Evolutionary conservation across 345 rosid genomes (phyloP), one percentile per base, ranked within the genome.

Genomic region (Passiflora organensis): DNA sequence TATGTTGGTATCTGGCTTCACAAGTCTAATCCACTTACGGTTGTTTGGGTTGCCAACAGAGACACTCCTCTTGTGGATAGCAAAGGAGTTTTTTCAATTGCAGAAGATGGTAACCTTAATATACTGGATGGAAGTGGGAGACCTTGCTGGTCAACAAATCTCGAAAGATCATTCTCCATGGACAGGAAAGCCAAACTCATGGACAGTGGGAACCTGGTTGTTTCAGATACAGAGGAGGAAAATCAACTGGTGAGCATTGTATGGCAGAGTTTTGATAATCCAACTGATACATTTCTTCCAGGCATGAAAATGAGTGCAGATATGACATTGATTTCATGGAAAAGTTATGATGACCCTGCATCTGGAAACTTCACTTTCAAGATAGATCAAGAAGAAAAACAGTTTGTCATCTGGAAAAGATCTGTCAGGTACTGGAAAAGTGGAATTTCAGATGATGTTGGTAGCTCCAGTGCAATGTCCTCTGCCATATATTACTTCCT

Each of bases 231-330:
- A 16, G 12, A 0, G 17, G 0, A 1, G 48, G 6, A 17, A 20
- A 4, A 6, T 10, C 13, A 9, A 6, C 4, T 43, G n/a, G 10
- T 0, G 17, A 3, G 1, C 0, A 11, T 14, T 18, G 53, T 63
- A 14, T 80, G 85, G 81, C 48, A 80, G 55, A 82, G 85, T 55
- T 80, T 83, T 32, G 61, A 65, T 16, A 39, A 73, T 49, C 85
- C 83, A 34, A 74, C 80, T 8, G 85, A 83, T 56, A 78, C 85
- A 5, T 80, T 80, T 66, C 78, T 83, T 53, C 75, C 79, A 10
- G 85, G 87, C 38, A 83, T 83, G 89, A 74, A 28, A 41, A 75
- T 84, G 73, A 53, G 51, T 53, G 59, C 36, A 41, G 58, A 56
- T 1, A 17, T 73, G 56, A 51, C 54, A 0, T 50, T 82, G 54